phyloP scores from a whole-genome alignment of 2,329 filamentous ascomycete genomes.

The Sporothrix protearum region DNA sequence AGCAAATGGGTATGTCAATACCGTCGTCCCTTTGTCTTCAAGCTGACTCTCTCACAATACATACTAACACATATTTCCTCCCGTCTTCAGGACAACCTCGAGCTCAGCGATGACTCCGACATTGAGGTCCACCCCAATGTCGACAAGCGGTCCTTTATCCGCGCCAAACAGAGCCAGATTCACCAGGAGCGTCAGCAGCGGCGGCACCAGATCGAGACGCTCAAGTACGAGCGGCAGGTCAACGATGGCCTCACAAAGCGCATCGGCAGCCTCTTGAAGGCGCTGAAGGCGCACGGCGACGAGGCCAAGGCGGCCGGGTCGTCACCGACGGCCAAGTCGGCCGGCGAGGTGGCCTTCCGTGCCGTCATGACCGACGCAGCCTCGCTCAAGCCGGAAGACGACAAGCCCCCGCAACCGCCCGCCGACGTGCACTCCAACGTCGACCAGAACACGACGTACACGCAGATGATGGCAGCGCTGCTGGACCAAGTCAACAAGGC shows the following conservation, averaged over 20 bases:
- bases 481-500: slow-evolving; percentile 88
- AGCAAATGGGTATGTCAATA: slow-evolving; percentile 59
- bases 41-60: background rate
- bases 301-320: slow-evolving; percentile 51
- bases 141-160: slow-evolving; percentile 97
- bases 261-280: slow-evolving; percentile 72
- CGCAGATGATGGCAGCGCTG: slow-evolving; percentile 97
- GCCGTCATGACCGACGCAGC: slow-evolving; percentile 78
- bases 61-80: slow-evolving; percentile 26
- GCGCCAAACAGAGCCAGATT: slow-evolving; percentile 96
- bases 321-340: background rate
- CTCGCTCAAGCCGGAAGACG: slow-evolving; percentile 62
- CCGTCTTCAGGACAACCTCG: slow-evolving; percentile 70
- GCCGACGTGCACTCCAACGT: slow-evolving; percentile 74
- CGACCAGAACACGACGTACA: slow-evolving; percentile 75
- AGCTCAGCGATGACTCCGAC: slow-evolving; percentile 97
- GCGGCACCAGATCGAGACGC: slow-evolving; percentile 80
- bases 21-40: background rate
- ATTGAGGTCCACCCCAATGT: slow-evolving; percentile 98
- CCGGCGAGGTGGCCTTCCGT: slow-evolving; percentile 80
- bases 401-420: slow-evolving; percentile 69
- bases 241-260: slow-evolving; percentile 86
- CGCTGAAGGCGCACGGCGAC: slow-evolving; percentile 69
- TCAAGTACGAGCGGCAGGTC: slow-evolving; percentile 88
- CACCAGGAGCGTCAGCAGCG: slow-evolving; percentile 85